Evolutionary conservation across 305 asterid species (phyloP).

Genomic region (Rubia balearica): DNA sequence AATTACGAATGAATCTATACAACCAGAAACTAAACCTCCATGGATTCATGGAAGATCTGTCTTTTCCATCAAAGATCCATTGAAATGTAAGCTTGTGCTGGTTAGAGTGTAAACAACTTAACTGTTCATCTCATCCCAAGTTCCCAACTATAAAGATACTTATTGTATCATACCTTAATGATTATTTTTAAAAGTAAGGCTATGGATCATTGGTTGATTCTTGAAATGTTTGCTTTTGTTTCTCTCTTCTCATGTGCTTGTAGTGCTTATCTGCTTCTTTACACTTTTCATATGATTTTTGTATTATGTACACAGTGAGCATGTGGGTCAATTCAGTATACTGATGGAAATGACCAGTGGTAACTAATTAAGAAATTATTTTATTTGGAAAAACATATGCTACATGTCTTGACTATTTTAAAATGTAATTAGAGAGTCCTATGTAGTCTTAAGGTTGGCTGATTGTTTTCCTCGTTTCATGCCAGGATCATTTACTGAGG

Average conservation of each 20-base stretch:
- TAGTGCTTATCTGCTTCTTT: neutral
- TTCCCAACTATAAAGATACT: neutral
- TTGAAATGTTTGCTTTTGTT: neutral
- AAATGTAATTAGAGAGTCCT: neutral
- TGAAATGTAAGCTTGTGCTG: neutral
- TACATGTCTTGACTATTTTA: neutral
- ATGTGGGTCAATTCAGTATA: neutral
- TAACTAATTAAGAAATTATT: too few relatives aligned
- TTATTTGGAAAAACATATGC: too few relatives aligned
- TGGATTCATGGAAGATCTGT: too few relatives aligned
- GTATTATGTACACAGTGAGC: neutral
- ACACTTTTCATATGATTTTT: neutral
- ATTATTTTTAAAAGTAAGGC: neutral
- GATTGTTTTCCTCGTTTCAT: slow-evolving; percentile 20
- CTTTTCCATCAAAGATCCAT: neutral
- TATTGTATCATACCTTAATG: neutral
- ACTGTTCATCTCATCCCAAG: too few relatives aligned
- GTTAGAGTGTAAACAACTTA: neutral
- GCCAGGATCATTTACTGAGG: slow-evolving; percentile 94
- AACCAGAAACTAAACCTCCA: too few relatives aligned
- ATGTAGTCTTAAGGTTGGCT: neutral
- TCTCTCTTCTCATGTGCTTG: neutral
- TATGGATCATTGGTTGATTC: neutral
- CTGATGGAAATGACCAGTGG: too few relatives aligned
- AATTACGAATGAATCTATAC: neutral